phyloP scores from a whole-genome alignment of 257 asterid species.

The Henckelia pumila region DNA sequence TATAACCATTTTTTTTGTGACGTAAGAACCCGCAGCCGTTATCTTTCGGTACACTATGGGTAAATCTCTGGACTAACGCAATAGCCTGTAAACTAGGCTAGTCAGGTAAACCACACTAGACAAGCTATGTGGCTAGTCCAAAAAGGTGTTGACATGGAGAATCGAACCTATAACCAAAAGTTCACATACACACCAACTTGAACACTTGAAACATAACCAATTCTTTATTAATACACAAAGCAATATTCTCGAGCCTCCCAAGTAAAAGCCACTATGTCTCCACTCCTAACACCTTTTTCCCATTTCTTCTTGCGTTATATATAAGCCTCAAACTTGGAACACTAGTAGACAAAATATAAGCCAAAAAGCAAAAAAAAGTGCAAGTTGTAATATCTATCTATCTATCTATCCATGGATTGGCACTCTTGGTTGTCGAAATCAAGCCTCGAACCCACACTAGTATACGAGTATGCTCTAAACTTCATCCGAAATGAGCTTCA shows the following conservation, averaged over 20 bases:
- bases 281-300: not conserved
- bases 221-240: not conserved
- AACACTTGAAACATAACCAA: too few relatives aligned
- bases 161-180: too few relatives aligned
- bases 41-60: too few relatives aligned
- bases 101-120: too few relatives aligned
- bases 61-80: too few relatives aligned
- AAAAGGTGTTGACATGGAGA: too few relatives aligned
- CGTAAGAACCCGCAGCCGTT: too few relatives aligned
- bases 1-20: too few relatives aligned
- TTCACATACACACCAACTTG: too few relatives aligned
- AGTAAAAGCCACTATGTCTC: not conserved
- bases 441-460: constrained; percentile 46
- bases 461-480: constrained; percentile 48
- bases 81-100: too few relatives aligned
- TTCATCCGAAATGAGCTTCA: constrained; percentile 58
- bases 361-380: not conserved
- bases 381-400: not conserved
- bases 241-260: not conserved
- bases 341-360: not conserved
- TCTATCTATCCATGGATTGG: constrained; percentile 90
- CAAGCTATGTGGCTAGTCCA: too few relatives aligned
- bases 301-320: constrained; percentile 13
- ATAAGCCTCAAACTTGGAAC: not conserved
- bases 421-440: constrained; percentile 66